Conservation (phyloP, 192 early-diverging fungal genomes). For the Dispira parvispora region DNA sequence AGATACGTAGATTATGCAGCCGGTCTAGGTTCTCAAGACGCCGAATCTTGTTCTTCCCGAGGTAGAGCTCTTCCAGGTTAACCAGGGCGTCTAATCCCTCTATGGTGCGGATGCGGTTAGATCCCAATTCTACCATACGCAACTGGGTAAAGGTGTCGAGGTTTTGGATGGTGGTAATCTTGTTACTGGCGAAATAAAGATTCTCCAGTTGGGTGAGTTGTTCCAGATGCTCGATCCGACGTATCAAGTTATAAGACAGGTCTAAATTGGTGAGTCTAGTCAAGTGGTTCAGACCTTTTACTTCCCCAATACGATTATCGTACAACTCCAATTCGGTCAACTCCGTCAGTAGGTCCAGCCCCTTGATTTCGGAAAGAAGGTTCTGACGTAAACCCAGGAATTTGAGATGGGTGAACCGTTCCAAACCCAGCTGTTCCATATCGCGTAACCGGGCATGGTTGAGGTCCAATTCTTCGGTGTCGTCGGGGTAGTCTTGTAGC, state of each 20-base stretch:
- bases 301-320: constrained; percentile 76
- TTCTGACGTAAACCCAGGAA: constrained; percentile 68
- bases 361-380: constrained; percentile 48
- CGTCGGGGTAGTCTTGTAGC: too few species aligned
- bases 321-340: constrained; percentile 85
- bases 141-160: constrained; percentile 44
- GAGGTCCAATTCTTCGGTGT: constrained; percentile 7
- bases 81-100: constrained; percentile 65
- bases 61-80: constrained; percentile 75
- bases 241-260: constrained; percentile 93
- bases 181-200: constrained; percentile 88
- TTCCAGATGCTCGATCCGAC: constrained; percentile 49
- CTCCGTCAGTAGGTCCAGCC: constrained; percentile 29
- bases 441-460: constrained; percentile 3
- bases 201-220: constrained; percentile 42
- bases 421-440: neutral
- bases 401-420: constrained; percentile 7
- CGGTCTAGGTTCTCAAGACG: constrained; percentile 48
- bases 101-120: constrained; percentile 79
- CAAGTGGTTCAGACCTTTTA: constrained; percentile 45
- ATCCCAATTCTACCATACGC: constrained; percentile 82
- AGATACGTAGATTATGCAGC: constrained; percentile 44
- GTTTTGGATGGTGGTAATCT: constrained; percentile 68
- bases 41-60: constrained; percentile 96
- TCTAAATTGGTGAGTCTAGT: constrained; percentile 51